phyloP scores from a whole-genome alignment of 2,329 filamentous ascomycete species.

The Colletotrichum godetiae region DNA sequence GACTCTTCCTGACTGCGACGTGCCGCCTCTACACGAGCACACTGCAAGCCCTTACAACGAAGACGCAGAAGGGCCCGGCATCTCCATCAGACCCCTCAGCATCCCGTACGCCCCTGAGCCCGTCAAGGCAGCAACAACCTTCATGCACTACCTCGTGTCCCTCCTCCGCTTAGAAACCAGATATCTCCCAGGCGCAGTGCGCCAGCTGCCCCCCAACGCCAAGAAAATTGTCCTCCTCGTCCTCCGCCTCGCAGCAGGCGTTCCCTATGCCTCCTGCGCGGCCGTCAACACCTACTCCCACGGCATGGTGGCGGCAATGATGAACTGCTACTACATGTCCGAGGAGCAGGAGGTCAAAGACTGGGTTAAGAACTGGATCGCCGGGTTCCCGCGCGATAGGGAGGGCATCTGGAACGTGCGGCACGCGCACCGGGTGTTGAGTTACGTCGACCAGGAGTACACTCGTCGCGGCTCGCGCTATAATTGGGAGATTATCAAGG shows the following conservation, averaged over 20 bases:
- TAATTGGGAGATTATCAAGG: slow-evolving; percentile 24
- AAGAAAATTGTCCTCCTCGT: not conserved
- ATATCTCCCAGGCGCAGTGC: not conserved
- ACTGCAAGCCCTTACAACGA: not conserved
- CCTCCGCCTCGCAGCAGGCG: slow-evolving; percentile 7
- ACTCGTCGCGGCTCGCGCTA: slow-evolving; percentile 12
- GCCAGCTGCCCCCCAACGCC: not conserved
- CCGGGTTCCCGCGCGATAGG: slow-evolving; percentile 10
- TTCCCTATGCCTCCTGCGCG: slow-evolving; percentile 4
- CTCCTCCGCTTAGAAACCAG: not conserved
- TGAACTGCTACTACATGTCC: slow-evolving; percentile 21
- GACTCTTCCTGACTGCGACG: not conserved
- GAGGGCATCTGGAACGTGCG: slow-evolving; percentile 23
- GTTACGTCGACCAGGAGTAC: slow-evolving; percentile 21
- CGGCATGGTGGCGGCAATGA: slow-evolving; percentile 12
- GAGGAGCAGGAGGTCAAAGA: not conserved
- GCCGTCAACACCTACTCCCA: slow-evolving; percentile 9
- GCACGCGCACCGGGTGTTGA: slow-evolving; percentile 5
- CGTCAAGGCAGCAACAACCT: slow-evolving; percentile 13
- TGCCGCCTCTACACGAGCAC: slow-evolving; percentile 4
- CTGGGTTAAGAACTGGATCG: slow-evolving; percentile 22
- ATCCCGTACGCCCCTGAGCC: not conserved
- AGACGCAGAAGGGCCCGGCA: not conserved
- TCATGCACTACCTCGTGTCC: slow-evolving; percentile 22
- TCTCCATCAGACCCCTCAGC: not conserved